phyloP scores from a whole-genome alignment of 2,329 filamentous ascomycete genomes.

The Phialophora tarda region DNA sequence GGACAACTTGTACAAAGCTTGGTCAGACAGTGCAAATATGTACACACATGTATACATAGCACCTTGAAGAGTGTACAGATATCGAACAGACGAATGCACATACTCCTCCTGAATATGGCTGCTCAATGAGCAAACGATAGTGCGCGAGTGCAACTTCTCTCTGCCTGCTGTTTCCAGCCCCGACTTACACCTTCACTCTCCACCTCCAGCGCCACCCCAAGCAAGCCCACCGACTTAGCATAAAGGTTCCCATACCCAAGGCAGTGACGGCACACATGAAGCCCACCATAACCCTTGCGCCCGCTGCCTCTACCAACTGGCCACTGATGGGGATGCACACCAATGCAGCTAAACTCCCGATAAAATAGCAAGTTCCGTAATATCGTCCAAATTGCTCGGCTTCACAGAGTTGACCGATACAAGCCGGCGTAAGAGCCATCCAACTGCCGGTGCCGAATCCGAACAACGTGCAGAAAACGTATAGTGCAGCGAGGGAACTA shows the following conservation, averaged over 20 bases:
- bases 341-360: conserved; percentile 54
- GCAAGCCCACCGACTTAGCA: conserved; percentile 46
- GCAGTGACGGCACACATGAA: conserved; percentile 54
- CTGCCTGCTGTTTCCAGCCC: not conserved
- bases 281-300: conserved; percentile 52
- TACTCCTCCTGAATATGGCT: not conserved
- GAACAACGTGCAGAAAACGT: conserved; percentile 54
- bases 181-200: conserved; percentile 45
- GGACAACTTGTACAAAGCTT: not conserved
- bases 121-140: not conserved
- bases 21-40: not conserved
- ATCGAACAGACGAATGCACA: not conserved
- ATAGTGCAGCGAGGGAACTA: conserved; percentile 48
- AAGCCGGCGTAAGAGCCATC: conserved; percentile 48
- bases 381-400: conserved; percentile 56
- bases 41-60: not conserved
- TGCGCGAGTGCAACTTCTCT: not conserved
- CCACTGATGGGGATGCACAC: conserved; percentile 56
- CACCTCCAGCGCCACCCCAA: conserved; percentile 48
- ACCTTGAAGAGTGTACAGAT: not conserved
- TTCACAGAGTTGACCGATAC: conserved; percentile 55
- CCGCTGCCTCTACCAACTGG: conserved; percentile 54
- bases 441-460: conserved; percentile 58
- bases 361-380: conserved; percentile 55
- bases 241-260: conserved; percentile 43